Conservation (phyloP, 2,329 filamentous ascomycete species). For the Rutstroemia sp. region DNA sequence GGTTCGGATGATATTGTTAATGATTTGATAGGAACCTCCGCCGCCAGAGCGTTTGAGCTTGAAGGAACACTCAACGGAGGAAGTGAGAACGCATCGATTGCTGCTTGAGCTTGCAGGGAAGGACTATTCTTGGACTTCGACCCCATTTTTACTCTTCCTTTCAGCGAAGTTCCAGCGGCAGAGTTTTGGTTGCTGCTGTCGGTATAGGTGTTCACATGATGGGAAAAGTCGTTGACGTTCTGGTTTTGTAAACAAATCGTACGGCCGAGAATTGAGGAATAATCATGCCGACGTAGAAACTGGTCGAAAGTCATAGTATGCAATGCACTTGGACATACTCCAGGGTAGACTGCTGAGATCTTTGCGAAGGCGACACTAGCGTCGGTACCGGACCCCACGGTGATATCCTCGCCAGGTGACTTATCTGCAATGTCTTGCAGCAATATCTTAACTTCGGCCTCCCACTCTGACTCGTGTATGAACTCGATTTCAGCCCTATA, state of each 20-base stretch:
- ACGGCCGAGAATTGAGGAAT: neutral
- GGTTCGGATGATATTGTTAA: no score
- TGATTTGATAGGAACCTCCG: no score
- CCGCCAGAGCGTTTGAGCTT: no score
- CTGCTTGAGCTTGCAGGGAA: no score
- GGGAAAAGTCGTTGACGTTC: neutral
- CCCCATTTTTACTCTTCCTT: no score
- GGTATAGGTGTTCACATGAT: neutral
- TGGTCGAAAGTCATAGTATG: neutral
- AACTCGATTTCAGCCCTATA: slow-evolving; percentile 1
- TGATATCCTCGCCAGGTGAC: neutral
- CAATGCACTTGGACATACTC: neutral
- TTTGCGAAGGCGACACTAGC: neutral
- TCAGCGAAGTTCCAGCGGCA: no score
- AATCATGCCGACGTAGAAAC: neutral
- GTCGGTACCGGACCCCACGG: neutral
- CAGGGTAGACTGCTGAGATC: slow-evolving; percentile 1
- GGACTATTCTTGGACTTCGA: no score
- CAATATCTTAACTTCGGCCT: neutral
- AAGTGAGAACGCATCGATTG: no score
- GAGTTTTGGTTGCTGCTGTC: neutral
- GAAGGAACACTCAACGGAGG: no score
- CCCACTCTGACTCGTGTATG: neutral
- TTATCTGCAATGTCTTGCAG: neutral
- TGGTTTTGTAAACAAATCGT: neutral